These are phyloP conservation scores for Chrysoporthe austroafricana DNA, from an alignment of 2,329 filamentous ascomycete genomes.

Conservation along the genomic window DNA sequence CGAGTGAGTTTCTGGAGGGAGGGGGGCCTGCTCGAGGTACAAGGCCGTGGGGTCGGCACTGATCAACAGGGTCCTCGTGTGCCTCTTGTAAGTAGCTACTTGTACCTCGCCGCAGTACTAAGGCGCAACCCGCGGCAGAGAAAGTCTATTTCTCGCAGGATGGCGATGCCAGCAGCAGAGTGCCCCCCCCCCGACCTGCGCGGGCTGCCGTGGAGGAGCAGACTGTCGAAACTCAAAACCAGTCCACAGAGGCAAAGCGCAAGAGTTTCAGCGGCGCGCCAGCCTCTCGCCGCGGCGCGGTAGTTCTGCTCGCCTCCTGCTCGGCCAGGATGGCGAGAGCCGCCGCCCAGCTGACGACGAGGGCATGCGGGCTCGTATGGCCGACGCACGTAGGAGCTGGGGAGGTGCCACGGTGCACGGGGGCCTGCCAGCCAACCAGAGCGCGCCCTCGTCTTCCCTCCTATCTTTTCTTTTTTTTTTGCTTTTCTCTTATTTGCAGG, in stretches of 20 bases:
- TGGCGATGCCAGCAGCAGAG: conserved; percentile 14
- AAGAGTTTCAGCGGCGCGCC: conserved; percentile 6
- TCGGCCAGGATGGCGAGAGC: too few relatives aligned
- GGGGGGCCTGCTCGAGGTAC: conserved; percentile 6
- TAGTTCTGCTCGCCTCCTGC: too few relatives aligned
- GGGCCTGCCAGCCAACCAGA: too few relatives aligned
- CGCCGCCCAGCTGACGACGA: too few relatives aligned
- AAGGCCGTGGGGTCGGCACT: conserved; percentile 21
- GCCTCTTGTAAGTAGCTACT: background rate
- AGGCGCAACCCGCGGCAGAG: background rate
- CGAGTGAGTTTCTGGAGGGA: background rate
- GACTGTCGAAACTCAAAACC: conserved; percentile 25
- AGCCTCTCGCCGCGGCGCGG: background rate
- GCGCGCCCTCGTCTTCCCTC: too few relatives aligned
- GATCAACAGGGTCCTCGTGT: conserved; percentile 7
- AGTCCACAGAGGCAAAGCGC: conserved; percentile 24
- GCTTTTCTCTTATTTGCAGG: background rate
- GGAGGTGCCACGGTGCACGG: background rate
- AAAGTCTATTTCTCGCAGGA: conserved; percentile 19
- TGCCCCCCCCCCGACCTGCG: conserved; percentile 5
- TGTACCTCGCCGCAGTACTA: conserved; percentile 3
- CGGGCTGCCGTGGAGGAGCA: conserved; percentile 1
- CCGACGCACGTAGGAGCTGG: background rate
- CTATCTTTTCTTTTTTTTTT: background rate
- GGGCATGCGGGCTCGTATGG: background rate